Percentiles rank a stretch among this genome's conserved stretches.
phyloP scores from a whole-genome alignment of 2,329 filamentous ascomycete species.

The Bipolaris cookei region DNA sequence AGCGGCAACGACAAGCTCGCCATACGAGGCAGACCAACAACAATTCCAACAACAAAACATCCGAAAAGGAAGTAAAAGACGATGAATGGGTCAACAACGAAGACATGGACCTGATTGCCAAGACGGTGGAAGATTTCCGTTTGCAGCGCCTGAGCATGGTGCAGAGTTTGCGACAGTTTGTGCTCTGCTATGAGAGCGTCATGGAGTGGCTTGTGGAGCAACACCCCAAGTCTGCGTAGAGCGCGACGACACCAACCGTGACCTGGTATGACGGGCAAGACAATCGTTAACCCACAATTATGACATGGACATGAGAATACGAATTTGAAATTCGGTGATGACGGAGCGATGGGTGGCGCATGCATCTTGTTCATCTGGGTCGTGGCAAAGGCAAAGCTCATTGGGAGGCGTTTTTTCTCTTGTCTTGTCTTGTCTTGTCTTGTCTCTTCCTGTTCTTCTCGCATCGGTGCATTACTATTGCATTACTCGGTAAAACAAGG shows the following conservation, averaged over 20 bases:
- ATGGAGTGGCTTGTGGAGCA: constrained; percentile 78
- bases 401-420: constrained; percentile 3
- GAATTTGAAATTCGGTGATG: not conserved
- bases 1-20: constrained; percentile 69
- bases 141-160: constrained; percentile 94
- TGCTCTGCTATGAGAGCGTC: constrained; percentile 94
- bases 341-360: not conserved
- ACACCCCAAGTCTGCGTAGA: constrained; percentile 43
- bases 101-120: constrained; percentile 78
- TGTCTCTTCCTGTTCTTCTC: not conserved
- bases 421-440: not conserved
- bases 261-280: constrained; percentile 2
- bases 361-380: not conserved
- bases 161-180: constrained; percentile 89
- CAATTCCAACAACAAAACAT: constrained; percentile 20
- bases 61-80: constrained; percentile 50
- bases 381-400: not conserved
- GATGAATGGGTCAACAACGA: constrained; percentile 73
- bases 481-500: not conserved
- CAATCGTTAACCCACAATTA: constrained; percentile 9
- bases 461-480: not conserved
- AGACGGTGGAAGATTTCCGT: constrained; percentile 89
- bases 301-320: constrained; percentile 20
- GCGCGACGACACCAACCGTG: not conserved
- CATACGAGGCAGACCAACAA: constrained; percentile 35